These are phyloP conservation scores for Amborella trichopoda DNA, from an alignment of 164 flowering plant species.

Conservation along the genomic window DNA sequence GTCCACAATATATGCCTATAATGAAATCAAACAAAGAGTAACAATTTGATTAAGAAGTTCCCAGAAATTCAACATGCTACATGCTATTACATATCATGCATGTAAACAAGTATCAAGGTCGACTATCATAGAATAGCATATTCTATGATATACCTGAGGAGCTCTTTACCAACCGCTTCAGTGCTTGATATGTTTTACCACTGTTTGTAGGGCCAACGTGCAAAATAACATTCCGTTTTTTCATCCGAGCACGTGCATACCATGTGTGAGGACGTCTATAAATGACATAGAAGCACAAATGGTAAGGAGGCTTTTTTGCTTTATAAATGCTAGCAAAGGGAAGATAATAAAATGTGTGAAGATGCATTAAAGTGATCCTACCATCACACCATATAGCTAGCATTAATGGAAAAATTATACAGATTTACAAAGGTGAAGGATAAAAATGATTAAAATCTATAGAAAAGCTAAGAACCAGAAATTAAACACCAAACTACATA, in stretches of 20 bases:
- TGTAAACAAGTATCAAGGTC: no score
- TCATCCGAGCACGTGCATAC: constrained; percentile 82
- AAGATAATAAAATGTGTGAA: neutral
- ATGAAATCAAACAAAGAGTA: neutral
- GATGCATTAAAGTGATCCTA: neutral
- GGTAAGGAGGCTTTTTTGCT: no score
- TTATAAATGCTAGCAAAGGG: neutral
- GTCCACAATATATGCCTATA: constrained; percentile 90
- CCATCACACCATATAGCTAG: neutral
- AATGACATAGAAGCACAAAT: no score
- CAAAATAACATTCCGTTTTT: constrained; percentile 53
- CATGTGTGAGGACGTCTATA: constrained; percentile 79
- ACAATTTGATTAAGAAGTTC: neutral
- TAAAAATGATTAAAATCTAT: neutral
- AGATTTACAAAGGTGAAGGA: neutral
- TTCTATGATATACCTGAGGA: constrained; percentile 46
- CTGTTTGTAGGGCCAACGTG: constrained; percentile 99
- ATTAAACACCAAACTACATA: no score
- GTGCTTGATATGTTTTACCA: constrained; percentile 88
- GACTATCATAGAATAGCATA: no score
- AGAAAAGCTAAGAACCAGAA: neutral
- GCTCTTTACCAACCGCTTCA: constrained; percentile 61
- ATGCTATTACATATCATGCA: no score
- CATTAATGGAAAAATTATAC: neutral
- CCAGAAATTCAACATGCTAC: no score